phyloP scores from a whole-genome alignment of 208 protist species.

The Leptomonas pyrrhocoris region DNA sequence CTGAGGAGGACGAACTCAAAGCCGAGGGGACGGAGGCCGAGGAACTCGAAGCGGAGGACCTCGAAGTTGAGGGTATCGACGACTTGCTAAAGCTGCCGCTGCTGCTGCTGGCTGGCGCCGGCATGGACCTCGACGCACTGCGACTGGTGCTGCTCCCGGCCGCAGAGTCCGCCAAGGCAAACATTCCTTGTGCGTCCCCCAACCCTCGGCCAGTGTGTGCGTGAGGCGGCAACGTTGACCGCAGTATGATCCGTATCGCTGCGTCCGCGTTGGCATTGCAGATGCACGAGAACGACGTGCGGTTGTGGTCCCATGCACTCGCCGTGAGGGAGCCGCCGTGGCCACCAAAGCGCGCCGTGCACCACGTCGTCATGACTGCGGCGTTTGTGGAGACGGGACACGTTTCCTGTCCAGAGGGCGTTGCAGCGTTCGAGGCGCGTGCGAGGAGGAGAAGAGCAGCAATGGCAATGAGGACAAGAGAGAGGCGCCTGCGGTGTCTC shows the following conservation, averaged over 20 bases:
- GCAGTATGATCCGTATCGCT: constrained; percentile 2
- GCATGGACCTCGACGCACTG: too few relatives aligned
- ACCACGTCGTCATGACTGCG: constrained; percentile 13
- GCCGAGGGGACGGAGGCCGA: too few relatives aligned
- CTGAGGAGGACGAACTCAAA: too few relatives aligned
- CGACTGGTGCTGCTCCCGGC: too few relatives aligned
- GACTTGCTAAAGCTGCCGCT: too few relatives aligned
- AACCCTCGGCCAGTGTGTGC: neutral
- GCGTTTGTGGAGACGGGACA: constrained; percentile 8
- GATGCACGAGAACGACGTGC: constrained; percentile 13
- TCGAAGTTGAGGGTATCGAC: too few relatives aligned
- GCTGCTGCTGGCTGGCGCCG: too few relatives aligned
- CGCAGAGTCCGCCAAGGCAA: neutral
- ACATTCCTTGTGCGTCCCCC: neutral
- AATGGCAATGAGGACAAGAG: neutral
- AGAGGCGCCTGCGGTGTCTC: too few relatives aligned
- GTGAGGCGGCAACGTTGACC: neutral
- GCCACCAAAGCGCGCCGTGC: constrained; percentile 22
- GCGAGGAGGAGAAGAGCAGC: neutral
- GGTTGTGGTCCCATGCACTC: constrained; percentile 3
- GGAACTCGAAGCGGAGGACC: too few relatives aligned
- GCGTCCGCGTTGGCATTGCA: constrained; percentile 32
- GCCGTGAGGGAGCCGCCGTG: constrained; percentile 22
- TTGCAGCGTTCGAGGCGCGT: neutral
- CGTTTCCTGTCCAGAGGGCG: constrained; percentile 6